Conservation (phyloP, 139 green algal species). For the Ostreobium quekettii region DNA sequence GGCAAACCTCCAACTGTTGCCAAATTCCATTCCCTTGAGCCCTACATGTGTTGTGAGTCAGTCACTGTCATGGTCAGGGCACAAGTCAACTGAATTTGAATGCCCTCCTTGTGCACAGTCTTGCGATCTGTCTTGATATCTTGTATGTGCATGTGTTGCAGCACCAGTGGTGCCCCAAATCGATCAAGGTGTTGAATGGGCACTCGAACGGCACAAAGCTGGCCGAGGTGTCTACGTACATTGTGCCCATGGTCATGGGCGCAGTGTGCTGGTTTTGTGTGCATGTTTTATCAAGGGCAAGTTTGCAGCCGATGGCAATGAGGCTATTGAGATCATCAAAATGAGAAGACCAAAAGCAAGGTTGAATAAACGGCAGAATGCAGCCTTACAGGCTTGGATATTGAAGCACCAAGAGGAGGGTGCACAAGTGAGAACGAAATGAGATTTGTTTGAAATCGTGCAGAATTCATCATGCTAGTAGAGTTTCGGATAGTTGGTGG, state of each 20-base stretch:
- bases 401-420: not conserved
- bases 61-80: not conserved
- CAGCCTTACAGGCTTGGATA: not conserved
- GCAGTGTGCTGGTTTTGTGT: conserved; percentile 38
- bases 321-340: conserved; percentile 26
- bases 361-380: not conserved
- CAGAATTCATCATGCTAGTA: too few species aligned
- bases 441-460: too few species aligned
- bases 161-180: conserved; percentile 33
- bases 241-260: conserved; percentile 53
- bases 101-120: not conserved
- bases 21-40: too few species aligned
- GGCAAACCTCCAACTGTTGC: too few species aligned
- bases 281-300: conserved; percentile 38
- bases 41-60: not conserved
- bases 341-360: not conserved
- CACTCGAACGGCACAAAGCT: conserved; percentile 22
- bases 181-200: conserved; percentile 46
- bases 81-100: not conserved
- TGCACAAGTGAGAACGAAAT: too few species aligned
- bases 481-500: too few species aligned
- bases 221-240: conserved; percentile 45
- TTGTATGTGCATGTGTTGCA: too few species aligned
- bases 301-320: conserved; percentile 11
- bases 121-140: too few species aligned